Evolutionary conservation across 257 asterid genomes (phyloP), one percentile per base, ranked within the genome.

Genomic region (Petunia axillaris): DNA sequence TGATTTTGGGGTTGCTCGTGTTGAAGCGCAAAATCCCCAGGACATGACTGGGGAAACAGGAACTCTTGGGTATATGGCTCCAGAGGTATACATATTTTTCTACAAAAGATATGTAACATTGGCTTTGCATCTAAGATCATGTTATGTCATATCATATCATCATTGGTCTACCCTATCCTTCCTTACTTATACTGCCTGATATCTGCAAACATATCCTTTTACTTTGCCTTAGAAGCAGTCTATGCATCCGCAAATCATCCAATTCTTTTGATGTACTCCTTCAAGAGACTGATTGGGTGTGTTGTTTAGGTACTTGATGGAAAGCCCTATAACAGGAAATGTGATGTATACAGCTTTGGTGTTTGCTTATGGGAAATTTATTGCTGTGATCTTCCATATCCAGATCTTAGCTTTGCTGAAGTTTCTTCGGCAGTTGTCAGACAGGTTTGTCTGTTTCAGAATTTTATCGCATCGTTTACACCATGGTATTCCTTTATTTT

Each of bases 21-120:
- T 95, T 64, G 98, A 95, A 82, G 98, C 98, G 25, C 97, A 91
- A 79, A 95, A 95, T 78, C 98, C 98, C 1, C 84, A 85, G 87
- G 98, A 95, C 85, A 94, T 94, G 98, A 94, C 98, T 1, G 98
- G 98, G 76, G 98, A 94, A 90, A 94, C 98, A 0, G 98, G 98
- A 83, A 95, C 98, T 6, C 98, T 95, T 37, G 97, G 98, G 83
- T 95, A 95, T 85, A 95, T 95, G 98, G 98, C 98, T 9, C 98
- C 98, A 1, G 98, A 95, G 98, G 98, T 94, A 91, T 70, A 55
- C 75, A 25, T 25, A 2, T 54, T 14, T 37, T 70, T 40, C 39
- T 66, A 41, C 10, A 9, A 65, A 9, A 65, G 74, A 65, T 10
- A 6, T 65, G 74, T 40, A 13, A 8, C 36, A 25, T 65, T 65